phyloP scores from a whole-genome alignment of 2,329 filamentous ascomycete species.

The Helminthosporium solani region DNA sequence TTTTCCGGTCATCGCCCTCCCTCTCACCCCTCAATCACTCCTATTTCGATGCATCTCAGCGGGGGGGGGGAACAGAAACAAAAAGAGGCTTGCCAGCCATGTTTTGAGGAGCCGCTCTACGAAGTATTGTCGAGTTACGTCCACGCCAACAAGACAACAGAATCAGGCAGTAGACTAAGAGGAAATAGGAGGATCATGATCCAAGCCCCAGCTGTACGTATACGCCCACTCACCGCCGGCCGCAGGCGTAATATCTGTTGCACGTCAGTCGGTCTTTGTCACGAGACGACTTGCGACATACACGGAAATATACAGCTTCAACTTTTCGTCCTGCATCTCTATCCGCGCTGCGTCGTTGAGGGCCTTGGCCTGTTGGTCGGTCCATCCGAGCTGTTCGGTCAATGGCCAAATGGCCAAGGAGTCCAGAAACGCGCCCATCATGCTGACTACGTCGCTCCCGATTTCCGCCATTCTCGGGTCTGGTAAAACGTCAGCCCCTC shows the following conservation, averaged over 20 bases:
- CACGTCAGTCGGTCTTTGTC: constrained; percentile 12
- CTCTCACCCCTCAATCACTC: no score
- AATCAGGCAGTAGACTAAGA: no score
- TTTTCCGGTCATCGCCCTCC: no score
- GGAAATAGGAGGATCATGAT: no score
- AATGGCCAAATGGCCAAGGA: constrained; percentile 42
- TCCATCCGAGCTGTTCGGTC: constrained; percentile 34
- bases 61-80: no score
- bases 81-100: no score
- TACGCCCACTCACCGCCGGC: constrained; percentile 18
- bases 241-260: constrained; percentile 35
- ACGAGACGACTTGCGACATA: constrained; percentile 18
- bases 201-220: no score
- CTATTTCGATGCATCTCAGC: no score
- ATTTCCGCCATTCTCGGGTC: constrained; percentile 33
- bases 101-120: no score
- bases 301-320: constrained; percentile 42
- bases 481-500: constrained; percentile 13
- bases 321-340: constrained; percentile 29
- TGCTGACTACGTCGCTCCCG: constrained; percentile 29
- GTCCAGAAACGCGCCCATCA: constrained; percentile 39
- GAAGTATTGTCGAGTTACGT: no score
- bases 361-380: constrained; percentile 27
- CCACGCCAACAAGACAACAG: no score
- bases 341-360: constrained; percentile 30